Base-by-base conservation (phyloP, 108 stramenopile genomes). In the Cyclostephanos invisitatus region DNA sequence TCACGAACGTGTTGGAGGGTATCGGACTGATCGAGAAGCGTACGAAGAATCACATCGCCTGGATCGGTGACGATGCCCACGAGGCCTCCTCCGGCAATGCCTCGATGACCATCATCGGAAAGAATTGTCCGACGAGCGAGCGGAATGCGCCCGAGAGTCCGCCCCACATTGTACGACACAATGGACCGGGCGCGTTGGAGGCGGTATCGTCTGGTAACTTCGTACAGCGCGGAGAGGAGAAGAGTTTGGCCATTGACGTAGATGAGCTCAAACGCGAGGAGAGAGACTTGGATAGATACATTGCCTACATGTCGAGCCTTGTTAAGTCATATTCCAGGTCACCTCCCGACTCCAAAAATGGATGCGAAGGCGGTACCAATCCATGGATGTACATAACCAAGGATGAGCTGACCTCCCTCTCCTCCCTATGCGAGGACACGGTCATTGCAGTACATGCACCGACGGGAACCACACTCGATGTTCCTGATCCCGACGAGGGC, bases 1-100 rank as follows among this genome's bases (percentile, higher is more conserved):
- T 97, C 65, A 96, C 95, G 60, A 97, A 97, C 75, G 97, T 96
- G 22, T 83, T 97, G 58, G 97, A 97, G 76, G 97, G 97, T 9
- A 93, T 96, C 54, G 93, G 93, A 11, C 71, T 97, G 67, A 90
- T 96, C 64, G 76, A 87, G 60, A 96, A 96, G 83, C 79, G 83
- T 38, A 83, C 89, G 28, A 97, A 95, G 87, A 96, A 96, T 81
- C 86, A 93, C 66, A 92, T 97, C 55, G 84, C 88, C 18, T 96
- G 96, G 95, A 53, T 72, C 49, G 82, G 84, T 10, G 51, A 56
- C n/a, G 54, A 50, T 64, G 18, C 56, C 18, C 72, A 57, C 8
- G 56, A 29, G 18, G 60, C 53, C 1, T 54, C 53, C 24, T 3
- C 6, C 10, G 28, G 56, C 11, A 57, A n/a, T n/a, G n/a, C 56